phyloP scores from a whole-genome alignment of 352 stramenopile genomes.

The Phytopythium sindhum region DNA sequence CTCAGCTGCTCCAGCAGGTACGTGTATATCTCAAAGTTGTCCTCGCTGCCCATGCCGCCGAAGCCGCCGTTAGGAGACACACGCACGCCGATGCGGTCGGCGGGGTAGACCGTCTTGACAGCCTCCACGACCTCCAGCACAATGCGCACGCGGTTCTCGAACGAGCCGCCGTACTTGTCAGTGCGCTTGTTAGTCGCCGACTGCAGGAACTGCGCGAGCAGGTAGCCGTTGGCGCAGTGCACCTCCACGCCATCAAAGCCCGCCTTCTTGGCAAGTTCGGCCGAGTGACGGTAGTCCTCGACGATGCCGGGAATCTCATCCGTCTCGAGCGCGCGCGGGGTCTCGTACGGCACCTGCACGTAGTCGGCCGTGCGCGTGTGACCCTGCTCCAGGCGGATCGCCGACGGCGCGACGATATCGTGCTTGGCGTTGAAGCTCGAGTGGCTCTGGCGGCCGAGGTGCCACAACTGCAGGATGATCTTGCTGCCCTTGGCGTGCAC shows the following conservation, averaged over 20 bases:
- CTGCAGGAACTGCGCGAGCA: constrained; percentile 89
- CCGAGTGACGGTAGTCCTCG: constrained; percentile 57
- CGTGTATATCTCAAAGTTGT: constrained; percentile 39
- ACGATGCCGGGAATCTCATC: constrained; percentile 73
- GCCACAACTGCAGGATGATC: constrained; percentile 85
- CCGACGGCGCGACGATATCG: constrained; percentile 46
- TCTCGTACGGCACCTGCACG: constrained; percentile 28
- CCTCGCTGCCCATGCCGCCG: constrained; percentile 30
- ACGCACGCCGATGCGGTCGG: constrained; percentile 32
- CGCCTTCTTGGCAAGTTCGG: constrained; percentile 52
- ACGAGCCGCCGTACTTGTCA: constrained; percentile 80
- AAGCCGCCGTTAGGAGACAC: constrained; percentile 29
- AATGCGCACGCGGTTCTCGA: too few relatives aligned
- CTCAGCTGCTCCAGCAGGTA: constrained; percentile 34
- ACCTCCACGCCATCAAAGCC: constrained; percentile 52
- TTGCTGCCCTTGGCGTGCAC: constrained; percentile 77
- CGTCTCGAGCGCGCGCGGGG: constrained; percentile 53
- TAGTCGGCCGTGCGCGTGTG: constrained; percentile 28
- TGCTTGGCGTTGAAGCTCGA: constrained; percentile 33
- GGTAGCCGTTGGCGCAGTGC: constrained; percentile 89
- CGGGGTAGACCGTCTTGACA: constrained; percentile 25
- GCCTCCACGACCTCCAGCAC: constrained; percentile 66
- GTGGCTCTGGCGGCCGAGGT: constrained; percentile 53
- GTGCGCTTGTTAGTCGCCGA: constrained; percentile 54
- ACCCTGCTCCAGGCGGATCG: constrained; percentile 22